A percentile compares a stretch with the other conserved stretches of the same genome.
Evolutionary conservation across 2,329 filamentous ascomycete species (phyloP).

Genomic region (Pestalotiopsis sp.): DNA sequence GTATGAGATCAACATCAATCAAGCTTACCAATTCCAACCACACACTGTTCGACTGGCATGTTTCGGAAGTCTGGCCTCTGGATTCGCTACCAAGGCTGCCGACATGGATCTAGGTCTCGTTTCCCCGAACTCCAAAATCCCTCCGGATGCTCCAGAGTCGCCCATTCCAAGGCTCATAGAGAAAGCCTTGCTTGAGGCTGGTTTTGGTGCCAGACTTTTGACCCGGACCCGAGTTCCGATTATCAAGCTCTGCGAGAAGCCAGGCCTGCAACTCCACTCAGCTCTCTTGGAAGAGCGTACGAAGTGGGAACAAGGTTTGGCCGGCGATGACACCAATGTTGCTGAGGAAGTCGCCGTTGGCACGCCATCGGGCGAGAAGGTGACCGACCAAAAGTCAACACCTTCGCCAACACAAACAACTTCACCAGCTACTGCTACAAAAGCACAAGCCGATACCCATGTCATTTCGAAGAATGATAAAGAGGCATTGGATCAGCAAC

Average conservation of each 20-base stretch:
- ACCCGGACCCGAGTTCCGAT: conserved; percentile 82
- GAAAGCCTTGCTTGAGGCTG: conserved; percentile 68
- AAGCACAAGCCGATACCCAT: not conserved
- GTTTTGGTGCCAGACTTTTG: conserved; percentile 74
- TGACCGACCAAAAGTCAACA: not conserved
- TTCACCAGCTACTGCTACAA: not conserved
- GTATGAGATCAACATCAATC: conserved; percentile 46
- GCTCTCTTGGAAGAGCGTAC: conserved; percentile 64
- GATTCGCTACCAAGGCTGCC: conserved; percentile 83
- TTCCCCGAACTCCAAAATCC: conserved; percentile 58
- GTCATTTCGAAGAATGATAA: conserved; percentile 17
- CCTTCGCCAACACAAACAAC: not conserved
- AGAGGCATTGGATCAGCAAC: not conserved
- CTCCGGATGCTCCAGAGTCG: conserved; percentile 55
- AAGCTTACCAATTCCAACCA: conserved; percentile 46
- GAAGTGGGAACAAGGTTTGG: conserved; percentile 68
- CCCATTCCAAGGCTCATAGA: conserved; percentile 74
- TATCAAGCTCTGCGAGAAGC: conserved; percentile 79
- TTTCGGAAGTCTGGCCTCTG: conserved; percentile 81
- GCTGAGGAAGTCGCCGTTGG: conserved; percentile 31
- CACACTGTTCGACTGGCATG: conserved; percentile 68
- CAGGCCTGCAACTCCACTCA: conserved; percentile 58
- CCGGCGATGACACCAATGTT: conserved; percentile 35
- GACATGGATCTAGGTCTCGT: conserved; percentile 88
- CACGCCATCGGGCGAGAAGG: conserved; percentile 21